Evolutionary conservation across 352 stramenopile genomes (phyloP), one percentile per base, ranked within the genome.

Genomic region (Peronosclerospora sorghi): DNA sequence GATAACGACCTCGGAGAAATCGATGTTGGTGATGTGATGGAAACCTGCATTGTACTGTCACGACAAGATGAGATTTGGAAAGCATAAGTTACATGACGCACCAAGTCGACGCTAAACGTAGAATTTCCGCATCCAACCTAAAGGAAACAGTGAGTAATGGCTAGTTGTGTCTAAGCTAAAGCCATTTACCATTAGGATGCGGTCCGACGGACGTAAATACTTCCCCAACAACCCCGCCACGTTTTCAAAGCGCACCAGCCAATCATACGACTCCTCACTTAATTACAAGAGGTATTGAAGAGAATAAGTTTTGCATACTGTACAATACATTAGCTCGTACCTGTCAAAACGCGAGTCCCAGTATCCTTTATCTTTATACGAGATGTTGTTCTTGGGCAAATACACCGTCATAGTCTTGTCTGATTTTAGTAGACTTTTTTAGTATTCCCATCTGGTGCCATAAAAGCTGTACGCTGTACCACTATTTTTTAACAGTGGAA

Each of bases 181-280:
- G 14, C 8, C 26, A 48, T 34, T 20, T 48, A 74, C 69, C 48
- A 82, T 63, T 8, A 82, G 48, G 32, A 82, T 70, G 39, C 66
- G 63, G 45, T 66, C 52, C 30, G 54, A 54, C 8, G 49, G 60
- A 35, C 48, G 39, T 14, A 82, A 59, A 56, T 68, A 68, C 36
- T 64, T 51, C 30, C 15, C 30, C 30, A 86, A 29, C 29, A 75
- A 35, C 41, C 58, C 47, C 4, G 56, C 59, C 28, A 85, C 55
- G 19, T 76, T 65, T 9, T 73, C 54, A 41, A 65, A 88, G 19
- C 51, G 43, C 2, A 70, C 64, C 23, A 90, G 48, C 78, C 78
- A 90, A 62, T 90, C 78, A 59, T 86, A 90, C 44, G 56, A 69
- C 32, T 84, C 72, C 36, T 90, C 78, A 20, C 68, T 81, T 32